Evolutionary conservation across 2,329 filamentous ascomycete genomes (phyloP).

Genomic region (Claviceps fusiformis): DNA sequence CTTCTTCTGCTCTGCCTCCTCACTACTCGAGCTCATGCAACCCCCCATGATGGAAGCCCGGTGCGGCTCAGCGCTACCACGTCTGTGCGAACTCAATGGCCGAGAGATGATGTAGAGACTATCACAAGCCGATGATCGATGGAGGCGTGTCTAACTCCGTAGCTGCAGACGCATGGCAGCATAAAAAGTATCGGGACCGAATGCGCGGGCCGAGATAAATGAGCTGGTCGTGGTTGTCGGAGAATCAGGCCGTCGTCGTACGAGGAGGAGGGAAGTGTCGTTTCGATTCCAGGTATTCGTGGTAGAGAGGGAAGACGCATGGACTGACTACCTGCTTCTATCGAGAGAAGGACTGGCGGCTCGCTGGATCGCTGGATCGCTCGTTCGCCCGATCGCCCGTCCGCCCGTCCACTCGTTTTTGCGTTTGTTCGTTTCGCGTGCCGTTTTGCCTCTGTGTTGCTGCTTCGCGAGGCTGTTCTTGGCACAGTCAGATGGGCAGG

Average conservation of each 20-base stretch:
- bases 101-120: background rate
- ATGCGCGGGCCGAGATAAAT: background rate
- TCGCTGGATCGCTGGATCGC: background rate
- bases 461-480: background rate
- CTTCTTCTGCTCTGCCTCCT: slow-evolving; percentile 88
- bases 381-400: background rate
- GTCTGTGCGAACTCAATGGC: background rate
- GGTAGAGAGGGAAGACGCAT: background rate
- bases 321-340: background rate
- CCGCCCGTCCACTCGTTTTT: too few species aligned
- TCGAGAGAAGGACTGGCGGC: background rate
- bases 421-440: background rate
- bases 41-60: slow-evolving; percentile 57
- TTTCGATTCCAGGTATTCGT: background rate
- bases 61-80: slow-evolving; percentile 5
- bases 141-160: background rate
- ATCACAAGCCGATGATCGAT: background rate
- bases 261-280: background rate
- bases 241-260: background rate
- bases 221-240: background rate
- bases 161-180: slow-evolving; percentile 2
- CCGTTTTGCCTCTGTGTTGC: background rate
- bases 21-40: slow-evolving; percentile 81
- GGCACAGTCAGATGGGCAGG: background rate
- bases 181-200: background rate